Conservation (phyloP, 495 filamentous ascomycete genomes). For the Sordaria brevicollis region DNA sequence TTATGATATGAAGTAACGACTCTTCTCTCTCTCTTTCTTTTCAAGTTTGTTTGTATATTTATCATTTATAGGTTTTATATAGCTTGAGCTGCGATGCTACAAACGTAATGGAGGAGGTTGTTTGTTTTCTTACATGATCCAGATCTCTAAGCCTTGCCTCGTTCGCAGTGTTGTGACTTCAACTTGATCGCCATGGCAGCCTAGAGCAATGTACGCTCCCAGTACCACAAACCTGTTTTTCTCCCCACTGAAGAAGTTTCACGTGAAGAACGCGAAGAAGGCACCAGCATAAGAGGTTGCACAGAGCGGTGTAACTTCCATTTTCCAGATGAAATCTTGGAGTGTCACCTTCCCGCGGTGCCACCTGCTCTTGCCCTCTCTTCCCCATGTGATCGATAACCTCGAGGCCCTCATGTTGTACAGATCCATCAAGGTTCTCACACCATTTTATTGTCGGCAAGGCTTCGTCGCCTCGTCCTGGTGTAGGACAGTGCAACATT, state of each 20-base stretch:
- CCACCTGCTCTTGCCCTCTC: not conserved
- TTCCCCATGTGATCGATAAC: not conserved
- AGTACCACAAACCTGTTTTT: no score
- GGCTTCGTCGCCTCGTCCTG: not conserved
- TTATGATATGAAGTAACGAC: not conserved
- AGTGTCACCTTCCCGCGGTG: not conserved
- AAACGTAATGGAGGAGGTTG: not conserved
- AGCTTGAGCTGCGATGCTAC: not conserved
- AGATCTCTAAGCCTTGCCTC: no score
- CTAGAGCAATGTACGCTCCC: no score
- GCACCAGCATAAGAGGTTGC: fast-evolving
- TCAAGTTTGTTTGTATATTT: not conserved
- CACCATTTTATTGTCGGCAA: not conserved
- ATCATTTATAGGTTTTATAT: not conserved
- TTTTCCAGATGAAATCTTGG: not conserved
- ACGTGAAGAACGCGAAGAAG: no score
- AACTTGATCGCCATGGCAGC: no score
- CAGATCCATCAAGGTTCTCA: not conserved
- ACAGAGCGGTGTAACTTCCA: not conserved
- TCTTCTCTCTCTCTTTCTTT: not conserved
- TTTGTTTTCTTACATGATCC: not conserved
- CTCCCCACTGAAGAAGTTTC: no score
- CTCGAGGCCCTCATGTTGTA: not conserved
- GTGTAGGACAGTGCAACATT: not conserved
- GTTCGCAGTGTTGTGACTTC: no score